Conservation (phyloP, 176 grass and related monocot species). For the Otatea glauca region DNA sequence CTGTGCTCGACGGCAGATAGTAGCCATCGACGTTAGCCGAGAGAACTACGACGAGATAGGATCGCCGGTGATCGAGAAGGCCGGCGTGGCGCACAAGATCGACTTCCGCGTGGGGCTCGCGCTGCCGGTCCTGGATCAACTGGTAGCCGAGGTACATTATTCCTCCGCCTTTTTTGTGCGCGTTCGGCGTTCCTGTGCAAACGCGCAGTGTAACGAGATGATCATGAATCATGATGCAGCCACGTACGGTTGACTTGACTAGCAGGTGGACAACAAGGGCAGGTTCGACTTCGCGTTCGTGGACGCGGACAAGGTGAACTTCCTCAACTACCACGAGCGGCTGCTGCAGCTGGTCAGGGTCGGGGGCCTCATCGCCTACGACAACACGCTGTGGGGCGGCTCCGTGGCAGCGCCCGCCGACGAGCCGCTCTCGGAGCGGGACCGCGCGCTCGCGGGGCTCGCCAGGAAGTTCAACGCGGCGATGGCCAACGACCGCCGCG, state of each 20-base stretch:
- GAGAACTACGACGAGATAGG: conserved; percentile 63
- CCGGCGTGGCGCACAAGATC: conserved; percentile 74
- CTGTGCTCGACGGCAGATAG: conserved; percentile 35
- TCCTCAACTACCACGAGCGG: conserved; percentile 63
- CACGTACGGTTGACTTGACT: not conserved
- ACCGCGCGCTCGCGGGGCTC: conserved; percentile 9
- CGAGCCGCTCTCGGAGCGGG: conserved; percentile 29
- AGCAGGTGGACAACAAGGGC: conserved; percentile 50
- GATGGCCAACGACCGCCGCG: conserved; percentile 52
- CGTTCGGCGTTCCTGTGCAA: no score
- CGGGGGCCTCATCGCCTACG: conserved; percentile 63
- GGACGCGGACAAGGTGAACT: conserved; percentile 75
- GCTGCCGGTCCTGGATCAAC: conserved; percentile 50
- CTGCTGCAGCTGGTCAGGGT: conserved; percentile 59
- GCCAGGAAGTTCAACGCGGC: conserved; percentile 52
- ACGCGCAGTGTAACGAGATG: no score
- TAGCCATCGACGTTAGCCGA: conserved; percentile 65
- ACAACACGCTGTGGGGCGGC: conserved; percentile 64
- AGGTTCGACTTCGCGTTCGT: conserved; percentile 75
- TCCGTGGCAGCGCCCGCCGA: conserved; percentile 43
- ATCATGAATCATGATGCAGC: not conserved
- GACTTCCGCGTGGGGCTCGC: conserved; percentile 61
- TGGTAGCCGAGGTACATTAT: conserved; percentile 46
- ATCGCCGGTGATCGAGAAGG: conserved; percentile 66
- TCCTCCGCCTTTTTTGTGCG: no score